Conservation (phyloP, 176 grass and related monocot species). For the barley (Hordeum vulgare) region MorexV3_pseudomolecules_assembly NC_058523.1:22127923-22128422, state of each 20-base stretch:
- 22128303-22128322: slow-evolving; percentile 23
- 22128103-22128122: not conserved
- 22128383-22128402: not conserved
- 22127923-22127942: too few species aligned
- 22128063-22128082: too few species aligned
- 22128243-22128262: not conserved
- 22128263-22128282: not conserved
- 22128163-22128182: slow-evolving; percentile 10
- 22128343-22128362: not conserved
- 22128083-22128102: not conserved
- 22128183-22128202: slow-evolving; percentile 24
- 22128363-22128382: not conserved
- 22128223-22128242: slow-evolving; percentile 20
- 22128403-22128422: not conserved
- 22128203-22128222: slow-evolving; percentile 4
- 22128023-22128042: too few species aligned
- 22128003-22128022: too few species aligned
- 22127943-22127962: too few species aligned
- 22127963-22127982: too few species aligned
- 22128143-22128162: not conserved
- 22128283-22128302: not conserved
- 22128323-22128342: not conserved
- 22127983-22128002: too few species aligned
- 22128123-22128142: not conserved
- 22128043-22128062: too few species aligned